Conservation (phyloP, 2,329 filamentous ascomycete genomes). For the Metarhizium robertsii region DNA sequence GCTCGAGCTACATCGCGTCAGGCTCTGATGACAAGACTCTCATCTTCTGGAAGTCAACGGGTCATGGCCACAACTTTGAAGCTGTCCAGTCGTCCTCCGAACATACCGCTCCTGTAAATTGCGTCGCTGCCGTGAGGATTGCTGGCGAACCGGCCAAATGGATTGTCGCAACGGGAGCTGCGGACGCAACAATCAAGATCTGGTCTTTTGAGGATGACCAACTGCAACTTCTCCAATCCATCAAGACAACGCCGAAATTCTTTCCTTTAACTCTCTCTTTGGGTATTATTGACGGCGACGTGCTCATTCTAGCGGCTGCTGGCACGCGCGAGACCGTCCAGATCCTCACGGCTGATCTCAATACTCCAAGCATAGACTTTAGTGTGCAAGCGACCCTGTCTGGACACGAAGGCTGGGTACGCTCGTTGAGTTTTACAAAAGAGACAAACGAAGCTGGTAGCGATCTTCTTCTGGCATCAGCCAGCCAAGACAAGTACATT, state of each 20-base stretch:
- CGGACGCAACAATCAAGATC: slow-evolving; percentile 62
- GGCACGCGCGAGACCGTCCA: slow-evolving; percentile 80
- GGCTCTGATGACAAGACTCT: slow-evolving; percentile 75
- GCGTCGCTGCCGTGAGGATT: slow-evolving; percentile 37
- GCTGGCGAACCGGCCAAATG: slow-evolving; percentile 20
- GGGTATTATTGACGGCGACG: slow-evolving; percentile 43
- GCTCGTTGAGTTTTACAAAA: slow-evolving; percentile 68
- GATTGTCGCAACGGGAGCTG: slow-evolving; percentile 67
- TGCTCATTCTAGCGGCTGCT: slow-evolving; percentile 67
- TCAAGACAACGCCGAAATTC: slow-evolving; percentile 66
- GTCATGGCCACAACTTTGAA: slow-evolving; percentile 19
- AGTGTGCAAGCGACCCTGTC: slow-evolving; percentile 65
- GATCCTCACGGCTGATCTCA: slow-evolving; percentile 54
- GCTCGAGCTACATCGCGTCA: slow-evolving; percentile 55
- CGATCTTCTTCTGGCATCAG: slow-evolving; percentile 79
- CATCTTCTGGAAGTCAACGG: slow-evolving; percentile 53
- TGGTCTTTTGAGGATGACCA: slow-evolving; percentile 55
- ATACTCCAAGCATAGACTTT: slow-evolving; percentile 41
- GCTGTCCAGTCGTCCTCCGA: slow-evolving; percentile 45
- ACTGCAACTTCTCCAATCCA: slow-evolving; percentile 54
- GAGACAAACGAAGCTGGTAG: slow-evolving; percentile 45
- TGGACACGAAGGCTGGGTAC: slow-evolving; percentile 92
- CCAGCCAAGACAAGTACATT: slow-evolving; percentile 96
- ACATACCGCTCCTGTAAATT: slow-evolving; percentile 71
- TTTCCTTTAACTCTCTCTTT: slow-evolving; percentile 74